phyloP scores from a whole-genome alignment of 225 moss, liverwort and hornwort genomes.

The Bryoerythrophyllum caledonicum region DNA sequence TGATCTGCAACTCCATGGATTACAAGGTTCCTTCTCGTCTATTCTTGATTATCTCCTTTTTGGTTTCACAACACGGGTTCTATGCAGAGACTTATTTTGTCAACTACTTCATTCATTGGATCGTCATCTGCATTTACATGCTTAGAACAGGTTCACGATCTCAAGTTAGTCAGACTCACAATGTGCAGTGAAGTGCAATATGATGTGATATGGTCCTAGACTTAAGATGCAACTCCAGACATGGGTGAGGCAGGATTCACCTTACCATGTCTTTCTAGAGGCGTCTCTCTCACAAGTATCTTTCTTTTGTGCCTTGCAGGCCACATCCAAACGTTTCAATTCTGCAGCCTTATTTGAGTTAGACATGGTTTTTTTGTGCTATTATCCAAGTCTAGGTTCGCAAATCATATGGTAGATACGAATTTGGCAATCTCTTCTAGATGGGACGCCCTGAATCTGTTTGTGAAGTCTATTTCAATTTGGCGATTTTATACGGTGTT shows the following conservation, averaged over 20 bases:
- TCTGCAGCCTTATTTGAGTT: not conserved
- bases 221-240: not conserved
- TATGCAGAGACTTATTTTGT: not conserved
- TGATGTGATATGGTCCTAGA: not conserved
- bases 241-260: not conserved
- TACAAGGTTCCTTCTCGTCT: not conserved
- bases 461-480: too few relatives aligned
- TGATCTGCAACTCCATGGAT: not conserved
- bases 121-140: not conserved
- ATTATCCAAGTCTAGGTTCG: not conserved
- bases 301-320: constrained; percentile 1
- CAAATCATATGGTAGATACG: not conserved
- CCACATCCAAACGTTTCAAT: not conserved
- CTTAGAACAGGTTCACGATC: not conserved
- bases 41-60: constrained; percentile 1
- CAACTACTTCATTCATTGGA: not conserved
- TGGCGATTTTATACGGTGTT: too few relatives aligned
- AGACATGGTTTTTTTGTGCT: not conserved
- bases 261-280: not conserved
- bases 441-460: too few relatives aligned
- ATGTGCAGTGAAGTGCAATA: not conserved
- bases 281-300: not conserved
- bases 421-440: not conserved
- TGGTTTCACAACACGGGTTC: not conserved
- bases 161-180: not conserved